Conservation (phyloP, 2,329 filamentous ascomycete species). For the Cladophialophora chaetospira region DNA sequence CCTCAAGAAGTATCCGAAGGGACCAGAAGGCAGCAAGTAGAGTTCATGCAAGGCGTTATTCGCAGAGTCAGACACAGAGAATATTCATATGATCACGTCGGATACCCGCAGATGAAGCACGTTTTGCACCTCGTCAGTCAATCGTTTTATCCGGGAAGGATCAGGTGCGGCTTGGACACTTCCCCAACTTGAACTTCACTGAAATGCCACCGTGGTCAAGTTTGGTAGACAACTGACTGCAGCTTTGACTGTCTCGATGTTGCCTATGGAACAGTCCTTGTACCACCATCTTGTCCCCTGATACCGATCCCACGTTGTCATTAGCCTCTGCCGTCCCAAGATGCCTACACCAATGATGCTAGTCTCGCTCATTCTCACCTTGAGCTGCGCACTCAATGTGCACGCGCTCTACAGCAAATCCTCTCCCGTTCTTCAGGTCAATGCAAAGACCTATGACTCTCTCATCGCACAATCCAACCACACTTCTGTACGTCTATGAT, state of each 20-base stretch:
- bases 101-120: no score
- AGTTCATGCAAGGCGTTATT: no score
- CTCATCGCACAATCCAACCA: constrained; percentile 88
- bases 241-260: constrained; percentile 10
- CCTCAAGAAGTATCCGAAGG: no score
- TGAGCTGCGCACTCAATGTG: constrained; percentile 59
- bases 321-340: background rate
- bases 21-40: no score
- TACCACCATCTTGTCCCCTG: constrained; percentile 29
- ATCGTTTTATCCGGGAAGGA: no score
- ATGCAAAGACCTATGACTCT: constrained; percentile 74
- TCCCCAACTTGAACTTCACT: no score
- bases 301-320: background rate
- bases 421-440: constrained; percentile 83
- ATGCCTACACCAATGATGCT: constrained; percentile 19
- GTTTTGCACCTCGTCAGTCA: no score
- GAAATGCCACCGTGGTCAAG: no score
- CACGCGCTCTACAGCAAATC: constrained; percentile 81
- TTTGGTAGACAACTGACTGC: background rate
- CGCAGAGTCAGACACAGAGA: no score
- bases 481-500: constrained; percentile 69
- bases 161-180: no score
- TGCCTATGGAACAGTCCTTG: constrained; percentile 11
- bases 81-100: no score
- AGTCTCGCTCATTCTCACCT: constrained; percentile 38